Conservation (phyloP, 176 grass and related monocot species). For the Cocos nucifera region DNA sequence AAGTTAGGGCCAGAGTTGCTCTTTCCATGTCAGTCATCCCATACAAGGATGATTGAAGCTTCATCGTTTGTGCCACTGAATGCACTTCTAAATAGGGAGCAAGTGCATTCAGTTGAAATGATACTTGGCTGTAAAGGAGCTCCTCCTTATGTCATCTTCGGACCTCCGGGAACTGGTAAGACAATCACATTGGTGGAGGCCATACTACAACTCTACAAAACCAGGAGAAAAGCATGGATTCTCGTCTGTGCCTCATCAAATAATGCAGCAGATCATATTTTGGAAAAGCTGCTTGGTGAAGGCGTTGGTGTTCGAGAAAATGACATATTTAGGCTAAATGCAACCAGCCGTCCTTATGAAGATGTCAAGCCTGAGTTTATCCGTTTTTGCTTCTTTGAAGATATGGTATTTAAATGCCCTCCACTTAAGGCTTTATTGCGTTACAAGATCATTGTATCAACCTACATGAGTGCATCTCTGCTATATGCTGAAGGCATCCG, state of each 20-base stretch:
- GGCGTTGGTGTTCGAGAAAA: conserved; percentile 34
- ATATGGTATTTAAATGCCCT: conserved; percentile 70
- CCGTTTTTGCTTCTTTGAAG: conserved; percentile 78
- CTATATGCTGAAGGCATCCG: conserved; percentile 64
- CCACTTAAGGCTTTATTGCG: conserved; percentile 53
- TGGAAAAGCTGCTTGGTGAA: conserved; percentile 55
- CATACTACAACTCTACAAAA: conserved; percentile 64
- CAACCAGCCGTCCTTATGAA: conserved; percentile 59
- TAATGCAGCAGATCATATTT: conserved; percentile 77
- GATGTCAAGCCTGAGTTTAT: conserved; percentile 66
- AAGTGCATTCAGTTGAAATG: conserved; percentile 57
- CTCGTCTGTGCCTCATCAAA: conserved; percentile 91
- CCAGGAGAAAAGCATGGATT: conserved; percentile 43
- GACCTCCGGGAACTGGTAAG: conserved; percentile 87
- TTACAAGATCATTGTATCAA: conserved; percentile 81
- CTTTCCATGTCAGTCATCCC: conserved; percentile 40
- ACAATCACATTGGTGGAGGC: conserved; percentile 82
- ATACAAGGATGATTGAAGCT: conserved; percentile 26
- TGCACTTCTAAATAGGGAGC: conserved; percentile 59
- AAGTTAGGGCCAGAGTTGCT: conserved; percentile 37
- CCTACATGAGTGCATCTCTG: conserved; percentile 58
- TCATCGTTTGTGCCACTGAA: conserved; percentile 45
- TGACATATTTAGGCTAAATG: conserved; percentile 84
- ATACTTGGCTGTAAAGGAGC: conserved; percentile 68
- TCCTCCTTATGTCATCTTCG: conserved; percentile 73